Percentiles rank a stretch among this genome's conserved stretches.
Conservation (phyloP, 2,329 filamentous ascomycete species). For the Trichoderma hamatum region DNA sequence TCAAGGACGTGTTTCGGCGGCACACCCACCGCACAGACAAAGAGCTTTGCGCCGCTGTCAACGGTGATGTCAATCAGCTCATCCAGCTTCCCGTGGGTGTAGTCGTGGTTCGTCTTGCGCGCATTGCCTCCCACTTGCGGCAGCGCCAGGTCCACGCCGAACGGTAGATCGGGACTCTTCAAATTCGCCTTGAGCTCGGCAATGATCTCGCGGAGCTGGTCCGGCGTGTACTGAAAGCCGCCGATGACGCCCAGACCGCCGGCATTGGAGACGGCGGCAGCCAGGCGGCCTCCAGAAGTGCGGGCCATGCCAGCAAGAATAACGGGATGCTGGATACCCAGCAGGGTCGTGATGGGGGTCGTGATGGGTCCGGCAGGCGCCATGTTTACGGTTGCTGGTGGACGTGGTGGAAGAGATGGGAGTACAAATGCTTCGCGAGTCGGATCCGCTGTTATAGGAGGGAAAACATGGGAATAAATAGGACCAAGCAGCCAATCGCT, state of each 20-base stretch:
- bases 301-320: slow-evolving; percentile 93
- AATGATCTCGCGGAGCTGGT: slow-evolving; percentile 77
- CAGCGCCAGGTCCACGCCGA: slow-evolving; percentile 88
- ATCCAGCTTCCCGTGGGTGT: slow-evolving; percentile 85
- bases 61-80: slow-evolving; percentile 87
- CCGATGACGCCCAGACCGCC: slow-evolving; percentile 81
- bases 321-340: slow-evolving; percentile 85
- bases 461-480: not conserved
- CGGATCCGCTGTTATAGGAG: not conserved
- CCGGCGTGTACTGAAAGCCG: slow-evolving; percentile 71
- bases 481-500: not conserved
- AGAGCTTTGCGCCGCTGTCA: slow-evolving; percentile 78
- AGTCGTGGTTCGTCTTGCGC: slow-evolving; percentile 92
- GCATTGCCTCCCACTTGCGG: slow-evolving; percentile 85
- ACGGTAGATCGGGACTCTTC: slow-evolving; percentile 68
- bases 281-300: slow-evolving; percentile 75
- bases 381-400: slow-evolving; percentile 39
- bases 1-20: slow-evolving; percentile 75
- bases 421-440: not conserved
- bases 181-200: slow-evolving; percentile 82
- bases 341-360: slow-evolving; percentile 76
- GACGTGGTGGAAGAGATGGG: not conserved
- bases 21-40: slow-evolving; percentile 86
- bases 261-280: slow-evolving; percentile 85
- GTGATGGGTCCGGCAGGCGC: slow-evolving; percentile 59